A percentile compares a stretch with the other conserved stretches of the same genome.
Conservation (phyloP, 2,329 filamentous ascomycete species). For the Piedraia hortae region DNA sequence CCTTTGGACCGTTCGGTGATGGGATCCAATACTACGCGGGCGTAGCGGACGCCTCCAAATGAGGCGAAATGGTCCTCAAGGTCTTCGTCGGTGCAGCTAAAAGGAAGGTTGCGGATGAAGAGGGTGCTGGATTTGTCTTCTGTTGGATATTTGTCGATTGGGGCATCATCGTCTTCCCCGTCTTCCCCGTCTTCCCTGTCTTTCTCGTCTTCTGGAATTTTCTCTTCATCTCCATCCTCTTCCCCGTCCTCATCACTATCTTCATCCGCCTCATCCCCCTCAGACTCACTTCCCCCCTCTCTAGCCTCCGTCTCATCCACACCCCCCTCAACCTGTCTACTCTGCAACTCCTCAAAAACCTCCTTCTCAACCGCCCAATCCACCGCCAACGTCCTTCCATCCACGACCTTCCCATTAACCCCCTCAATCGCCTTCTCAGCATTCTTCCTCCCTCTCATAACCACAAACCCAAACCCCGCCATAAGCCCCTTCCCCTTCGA, state of each 20-base stretch:
- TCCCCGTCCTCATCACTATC: conserved; percentile 19
- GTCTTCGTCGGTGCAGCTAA: conserved; percentile 55
- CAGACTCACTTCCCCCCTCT: conserved; percentile 2
- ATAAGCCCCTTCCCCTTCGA: conserved; percentile 40
- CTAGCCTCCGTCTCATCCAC: background rate
- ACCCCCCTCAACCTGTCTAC: background rate
- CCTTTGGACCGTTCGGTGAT: conserved; percentile 67
- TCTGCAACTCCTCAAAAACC: conserved; percentile 2
- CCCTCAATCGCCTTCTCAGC: conserved; percentile 65
- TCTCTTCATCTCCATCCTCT: conserved; percentile 12
- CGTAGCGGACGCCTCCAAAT: conserved; percentile 76
- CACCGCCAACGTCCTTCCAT: conserved; percentile 68
- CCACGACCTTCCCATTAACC: conserved; percentile 71
- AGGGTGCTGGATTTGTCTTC: conserved; percentile 32
- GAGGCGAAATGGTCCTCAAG: conserved; percentile 65
- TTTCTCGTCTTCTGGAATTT: conserved; percentile 13
- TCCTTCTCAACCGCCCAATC: conserved; percentile 89
- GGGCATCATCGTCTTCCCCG: conserved; percentile 18
- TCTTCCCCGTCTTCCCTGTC: conserved; percentile 12
- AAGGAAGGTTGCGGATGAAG: conserved; percentile 86
- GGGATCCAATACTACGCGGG: conserved; percentile 67
- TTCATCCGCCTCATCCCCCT: conserved; percentile 12
- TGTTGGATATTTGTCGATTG: conserved; percentile 17
- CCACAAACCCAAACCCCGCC: conserved; percentile 78
- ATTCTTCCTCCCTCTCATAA: conserved; percentile 66